Evolutionary conservation across 768 basidiomycete genomes (phyloP), one percentile per base, ranked within the genome.

Genomic region (Termitomyces eurrhizus): DNA sequence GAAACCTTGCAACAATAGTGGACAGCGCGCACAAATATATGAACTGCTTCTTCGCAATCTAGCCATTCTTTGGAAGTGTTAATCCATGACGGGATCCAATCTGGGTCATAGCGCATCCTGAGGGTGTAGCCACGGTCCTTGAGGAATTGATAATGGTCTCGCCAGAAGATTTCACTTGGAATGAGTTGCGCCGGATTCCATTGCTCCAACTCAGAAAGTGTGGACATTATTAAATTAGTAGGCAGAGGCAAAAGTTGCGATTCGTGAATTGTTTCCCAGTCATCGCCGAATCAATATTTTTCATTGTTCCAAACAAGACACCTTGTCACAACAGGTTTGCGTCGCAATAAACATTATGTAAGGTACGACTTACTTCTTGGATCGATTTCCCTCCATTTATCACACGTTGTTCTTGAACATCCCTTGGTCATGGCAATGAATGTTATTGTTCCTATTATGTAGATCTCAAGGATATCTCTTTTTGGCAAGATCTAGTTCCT

Each of bases 121-220:
- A 57, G 33, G 14, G 32, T 57, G 56, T 55, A 50, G 39, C 67
- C 68, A 26, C 50, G 41, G 1, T 51, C 56, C n/a, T 57, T 57
- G 18, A 57, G 36, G 33, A 37, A 57, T 14, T 57, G 16, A n/a
- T 37, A 48, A 16, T 57, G 36, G 14, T 57, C 46, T 7, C 56
- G 46, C 56, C 56, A 57, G n/a, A 57, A 37, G 24, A 48, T 24
- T 36, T 57, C 56, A 48, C 7, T 9, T 33, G 16, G 16, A 32
- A 29, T 50, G 29, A 50, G 29, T 18, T 9, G 32, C 14, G 49
- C 32, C 18, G 49, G 49, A 32, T 50, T 18, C 49, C 49, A 50
- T 33, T 50, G 29, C 49, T 50, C 32, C 29, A 50, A 50, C 16
- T 16, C 49, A 50, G 29, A 16, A 32, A 50, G 49, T 33, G 49